Conservation (phyloP, 495 filamentous ascomycete genomes). For the Xylaria palmicola region DNA sequence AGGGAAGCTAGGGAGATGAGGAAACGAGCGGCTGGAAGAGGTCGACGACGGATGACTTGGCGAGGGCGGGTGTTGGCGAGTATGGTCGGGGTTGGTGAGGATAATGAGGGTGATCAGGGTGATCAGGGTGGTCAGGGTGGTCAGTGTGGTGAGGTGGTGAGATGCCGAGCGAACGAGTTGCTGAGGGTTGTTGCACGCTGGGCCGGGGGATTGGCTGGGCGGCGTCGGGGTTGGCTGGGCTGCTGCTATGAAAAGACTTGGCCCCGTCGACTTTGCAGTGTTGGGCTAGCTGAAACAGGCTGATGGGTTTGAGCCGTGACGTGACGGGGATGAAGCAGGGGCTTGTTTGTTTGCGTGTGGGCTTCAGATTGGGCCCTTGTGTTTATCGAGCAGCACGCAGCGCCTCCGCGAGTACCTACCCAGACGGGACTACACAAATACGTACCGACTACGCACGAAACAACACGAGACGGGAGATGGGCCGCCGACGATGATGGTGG, state of each 20-base stretch:
- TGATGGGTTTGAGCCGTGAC: constrained; percentile 37
- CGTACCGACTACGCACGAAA: too few species aligned
- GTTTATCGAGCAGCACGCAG: background rate
- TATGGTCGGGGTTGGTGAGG: background rate
- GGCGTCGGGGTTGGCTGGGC: background rate
- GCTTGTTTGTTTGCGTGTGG: background rate
- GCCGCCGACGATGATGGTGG: too few species aligned
- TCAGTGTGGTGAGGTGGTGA: constrained; percentile 12
- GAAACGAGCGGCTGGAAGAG: constrained; percentile 9
- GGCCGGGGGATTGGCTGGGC: constrained; percentile 4
- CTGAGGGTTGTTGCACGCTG: background rate
- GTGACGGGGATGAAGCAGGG: constrained; percentile 1
- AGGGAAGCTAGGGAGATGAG: background rate
- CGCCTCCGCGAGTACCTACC: background rate
- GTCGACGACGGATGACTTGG: background rate
- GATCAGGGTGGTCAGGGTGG: background rate
- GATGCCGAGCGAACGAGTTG: constrained; percentile 11
- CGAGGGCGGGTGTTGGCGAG: background rate
- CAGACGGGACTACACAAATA: too few species aligned
- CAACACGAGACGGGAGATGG: too few species aligned
- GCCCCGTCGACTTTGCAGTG: constrained; percentile 25
- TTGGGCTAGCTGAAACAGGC: constrained; percentile 46
- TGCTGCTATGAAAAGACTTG: constrained; percentile 14
- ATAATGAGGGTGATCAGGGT: background rate
- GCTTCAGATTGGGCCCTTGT: background rate